Evolutionary conservation across 1,139 yeast species (phyloP), one percentile per base, ranked within the genome.

Genomic region (Eremothecium coryli): DNA sequence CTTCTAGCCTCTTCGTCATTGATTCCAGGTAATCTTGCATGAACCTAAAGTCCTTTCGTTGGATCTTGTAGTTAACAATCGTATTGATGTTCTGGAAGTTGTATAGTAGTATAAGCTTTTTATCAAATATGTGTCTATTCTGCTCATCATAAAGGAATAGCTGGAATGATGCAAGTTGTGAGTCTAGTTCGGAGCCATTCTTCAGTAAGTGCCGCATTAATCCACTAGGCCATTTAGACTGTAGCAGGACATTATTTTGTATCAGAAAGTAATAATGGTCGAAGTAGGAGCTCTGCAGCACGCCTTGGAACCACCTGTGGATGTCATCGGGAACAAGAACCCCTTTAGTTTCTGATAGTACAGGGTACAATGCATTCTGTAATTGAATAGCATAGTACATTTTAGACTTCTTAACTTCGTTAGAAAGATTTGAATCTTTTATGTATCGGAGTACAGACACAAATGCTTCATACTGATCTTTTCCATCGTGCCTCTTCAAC

Each of bases 291-390:
- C 40, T 27, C n/a, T 32, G 37, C 14, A 50, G 10, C 26, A 43
- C 38, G 2, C 38, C 27, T 36, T 42, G 44, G 34, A 52, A 50
- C 58, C 58, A 54, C 22, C 38, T 23, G 35, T 54, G 58, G 3
- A 52, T 36, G 2, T 28, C 31, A 14, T 40, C 40, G n/a, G 56
- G 51, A 8, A 53, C 29, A 12, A 38, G 33, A 6, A 49, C 35
- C 4, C 46, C 48, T 4, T 26, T 24, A 4, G 28, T 34, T 10
- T 33, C 23, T 11, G 40, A 29, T 1, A 38, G 24, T 8, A 31
- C 27, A 3, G 52, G 49, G 32, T 38, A 44, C 13, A 44, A 22
- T 5, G 42, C 39, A 22, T 41, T 39, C 29, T 48, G 50, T 4
- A 44, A 34, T 13, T 36, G 26, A n/a, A 49, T 43, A 8, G 39